Conservation (phyloP, 768 basidiomycete genomes). For the Multifurca ochricompacta region DNA sequence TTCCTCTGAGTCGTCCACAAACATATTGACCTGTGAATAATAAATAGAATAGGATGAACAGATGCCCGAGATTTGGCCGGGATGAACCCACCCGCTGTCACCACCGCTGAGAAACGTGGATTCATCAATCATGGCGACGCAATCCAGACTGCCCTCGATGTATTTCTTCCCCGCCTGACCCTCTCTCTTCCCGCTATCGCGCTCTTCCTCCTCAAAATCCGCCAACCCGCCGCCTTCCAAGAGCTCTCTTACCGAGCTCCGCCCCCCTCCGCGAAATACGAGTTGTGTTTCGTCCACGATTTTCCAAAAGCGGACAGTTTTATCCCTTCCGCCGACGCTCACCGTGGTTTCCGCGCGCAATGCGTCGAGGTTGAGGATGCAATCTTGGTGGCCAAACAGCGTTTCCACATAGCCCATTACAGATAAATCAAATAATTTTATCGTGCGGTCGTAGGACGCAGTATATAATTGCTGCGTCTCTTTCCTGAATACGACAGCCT, state of each 20-base stretch:
- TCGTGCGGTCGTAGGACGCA: constrained; percentile 76
- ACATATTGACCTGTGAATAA: constrained; percentile 62
- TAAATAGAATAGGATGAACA: not conserved
- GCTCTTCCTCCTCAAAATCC: constrained; percentile 48
- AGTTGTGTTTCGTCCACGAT: constrained; percentile 91
- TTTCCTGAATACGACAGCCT: constrained; percentile 73
- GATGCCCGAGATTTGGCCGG: constrained; percentile 1
- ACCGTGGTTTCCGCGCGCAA: constrained; percentile 80
- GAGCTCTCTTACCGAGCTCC: constrained; percentile 69
- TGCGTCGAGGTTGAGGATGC: constrained; percentile 67
- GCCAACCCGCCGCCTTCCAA: constrained; percentile 67
- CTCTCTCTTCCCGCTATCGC: constrained; percentile 27
- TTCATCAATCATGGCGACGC: constrained; percentile 93
- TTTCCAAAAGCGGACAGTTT: constrained; percentile 93
- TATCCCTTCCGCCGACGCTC: constrained; percentile 84
- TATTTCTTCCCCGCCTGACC: constrained; percentile 41
- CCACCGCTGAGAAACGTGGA: constrained; percentile 88
- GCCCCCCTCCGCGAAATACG: constrained; percentile 93
- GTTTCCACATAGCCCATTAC: constrained; percentile 95
- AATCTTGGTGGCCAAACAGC: constrained; percentile 94
- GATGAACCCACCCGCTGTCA: constrained; percentile 77
- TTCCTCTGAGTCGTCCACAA: constrained; percentile 92
- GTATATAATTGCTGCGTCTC: constrained; percentile 68
- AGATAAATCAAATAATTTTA: constrained; percentile 77
- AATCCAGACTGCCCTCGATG: constrained; percentile 87